These are phyloP conservation scores for Eucalyptus curtisii DNA, from an alignment of 345 rosid genomes.

Conservation along the genomic window DNA sequence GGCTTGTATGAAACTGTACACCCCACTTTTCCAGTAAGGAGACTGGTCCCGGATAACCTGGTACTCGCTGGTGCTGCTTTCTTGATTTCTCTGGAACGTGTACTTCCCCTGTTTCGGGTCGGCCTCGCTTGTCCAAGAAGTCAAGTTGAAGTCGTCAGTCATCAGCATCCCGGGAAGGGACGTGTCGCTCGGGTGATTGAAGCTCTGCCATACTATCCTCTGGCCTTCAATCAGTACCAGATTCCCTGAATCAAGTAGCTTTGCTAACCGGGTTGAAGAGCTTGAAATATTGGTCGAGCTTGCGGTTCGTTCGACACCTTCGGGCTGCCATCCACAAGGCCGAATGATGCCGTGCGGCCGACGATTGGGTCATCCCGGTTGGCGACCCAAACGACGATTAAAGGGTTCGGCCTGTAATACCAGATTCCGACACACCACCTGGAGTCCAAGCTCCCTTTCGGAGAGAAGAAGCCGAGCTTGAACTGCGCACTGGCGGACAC, in stretches of 20 bases:
- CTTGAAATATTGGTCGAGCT: background rate
- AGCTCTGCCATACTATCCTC: slow-evolving; percentile 28
- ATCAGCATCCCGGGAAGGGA: slow-evolving; percentile 48
- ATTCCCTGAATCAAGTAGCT: slow-evolving; percentile 7
- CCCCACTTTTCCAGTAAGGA: background rate
- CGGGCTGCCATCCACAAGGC: slow-evolving; percentile 13
- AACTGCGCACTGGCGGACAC: slow-evolving; percentile 5
- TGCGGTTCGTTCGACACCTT: background rate
- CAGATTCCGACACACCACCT: slow-evolving; percentile 32
- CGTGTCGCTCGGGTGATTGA: slow-evolving; percentile 31
- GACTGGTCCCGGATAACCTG: background rate
- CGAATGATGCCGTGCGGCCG: background rate
- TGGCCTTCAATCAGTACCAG: slow-evolving; percentile 4
- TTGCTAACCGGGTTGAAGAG: background rate
- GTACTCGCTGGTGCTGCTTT: background rate
- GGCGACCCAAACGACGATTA: slow-evolving; percentile 31
- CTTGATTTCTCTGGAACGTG: background rate
- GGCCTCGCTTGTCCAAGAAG: slow-evolving; percentile 34
- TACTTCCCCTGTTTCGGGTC: slow-evolving; percentile 46
- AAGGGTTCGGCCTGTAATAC: slow-evolving; percentile 10
- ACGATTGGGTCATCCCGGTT: slow-evolving; percentile 21
- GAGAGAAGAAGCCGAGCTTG: slow-evolving; percentile 13
- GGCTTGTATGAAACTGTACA: background rate
- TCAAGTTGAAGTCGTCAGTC: background rate
- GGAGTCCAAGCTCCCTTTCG: background rate